Evolutionary conservation across 2,329 filamentous ascomycete species (phyloP), one percentile per base, ranked within the genome.

Genomic region (Fusarium illudens): DNA sequence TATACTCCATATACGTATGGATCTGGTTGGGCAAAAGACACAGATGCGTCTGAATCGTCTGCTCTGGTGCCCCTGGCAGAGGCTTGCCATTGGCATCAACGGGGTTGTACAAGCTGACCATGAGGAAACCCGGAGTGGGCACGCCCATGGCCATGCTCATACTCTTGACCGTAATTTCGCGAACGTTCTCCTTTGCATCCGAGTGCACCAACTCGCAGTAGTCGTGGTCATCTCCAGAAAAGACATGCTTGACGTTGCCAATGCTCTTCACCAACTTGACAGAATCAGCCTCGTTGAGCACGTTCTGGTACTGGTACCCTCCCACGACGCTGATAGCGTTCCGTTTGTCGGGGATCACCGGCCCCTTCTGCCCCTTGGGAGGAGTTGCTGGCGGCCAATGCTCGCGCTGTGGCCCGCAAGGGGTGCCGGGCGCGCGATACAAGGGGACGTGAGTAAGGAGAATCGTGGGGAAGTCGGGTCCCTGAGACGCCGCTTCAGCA

Each of bases 91-190:
- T 77, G 53, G 80, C 81, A 71, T 94, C 91, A 57, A 98, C 85
- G 0, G 96, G 96, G 75, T 99, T 98, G 87, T 93, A 97, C 59
- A 99, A 83, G 76, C 93, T 97, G 37, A 94, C 87, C 81, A 97
- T 89, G 65, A 96, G 83, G 71, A 99, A 96, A 0, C 94, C 96
- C 0, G 96, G 96, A 6, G 87, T 90, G 1, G 92, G 87, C 1
- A 99, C 92, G 9, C 96, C 94, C 96, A 98, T 98, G 17, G 93
- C 94, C 93, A 95, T 97, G 74, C 90, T 96, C 70, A 96, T 89
- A 75, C 91, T 94, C 81, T 99, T 99, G 72, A 98, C 94, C 0
- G 96, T 99, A 68, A 97, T 96, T 77, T 99, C 96, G 50, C 83
- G 84, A 30, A 90, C 87, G 25, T 84, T 86, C 32, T 84, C 85